These are phyloP conservation scores for Nepenthes alata DNA, from an alignment of 179 eudicot species.

Conservation along the genomic window DNA sequence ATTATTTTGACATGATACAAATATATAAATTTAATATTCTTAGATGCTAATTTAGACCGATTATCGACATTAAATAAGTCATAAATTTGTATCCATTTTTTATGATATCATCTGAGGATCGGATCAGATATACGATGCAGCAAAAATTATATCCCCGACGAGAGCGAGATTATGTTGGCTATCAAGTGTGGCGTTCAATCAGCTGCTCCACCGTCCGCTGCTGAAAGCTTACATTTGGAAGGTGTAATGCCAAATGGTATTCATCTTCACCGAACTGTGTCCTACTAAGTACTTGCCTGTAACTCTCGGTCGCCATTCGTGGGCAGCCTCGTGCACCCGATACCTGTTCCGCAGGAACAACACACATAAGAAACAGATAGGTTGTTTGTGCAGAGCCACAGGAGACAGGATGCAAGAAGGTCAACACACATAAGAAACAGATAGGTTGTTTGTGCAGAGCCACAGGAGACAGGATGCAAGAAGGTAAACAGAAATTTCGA, in stretches of 20 bases:
- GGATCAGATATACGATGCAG: no score
- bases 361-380: neutral
- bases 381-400: neutral
- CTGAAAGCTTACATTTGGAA: conserved; percentile 37
- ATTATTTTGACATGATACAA: no score
- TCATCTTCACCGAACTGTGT: conserved; percentile 30
- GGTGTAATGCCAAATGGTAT: conserved; percentile 28
- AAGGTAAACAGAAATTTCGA: neutral
- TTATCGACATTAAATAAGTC: no score
- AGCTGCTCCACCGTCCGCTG: conserved; percentile 47
- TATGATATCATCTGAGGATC: no score
- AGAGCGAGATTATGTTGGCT: no score
- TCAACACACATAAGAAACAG: neutral
- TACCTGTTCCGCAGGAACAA: conserved; percentile 23
- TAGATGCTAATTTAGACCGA: no score
- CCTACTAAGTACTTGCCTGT: conserved; percentile 35
- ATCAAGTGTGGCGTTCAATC: neutral
- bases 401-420: neutral
- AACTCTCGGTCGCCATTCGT: conserved; percentile 34
- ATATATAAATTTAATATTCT: no score
- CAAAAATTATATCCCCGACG: no score
- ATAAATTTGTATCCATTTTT: no score
- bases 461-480: neutral
- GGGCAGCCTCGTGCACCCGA: conserved; percentile 61
- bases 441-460: neutral